Conservation (phyloP, 192 early-diverging fungal genomes). For the Mortierella alpina region DNA sequence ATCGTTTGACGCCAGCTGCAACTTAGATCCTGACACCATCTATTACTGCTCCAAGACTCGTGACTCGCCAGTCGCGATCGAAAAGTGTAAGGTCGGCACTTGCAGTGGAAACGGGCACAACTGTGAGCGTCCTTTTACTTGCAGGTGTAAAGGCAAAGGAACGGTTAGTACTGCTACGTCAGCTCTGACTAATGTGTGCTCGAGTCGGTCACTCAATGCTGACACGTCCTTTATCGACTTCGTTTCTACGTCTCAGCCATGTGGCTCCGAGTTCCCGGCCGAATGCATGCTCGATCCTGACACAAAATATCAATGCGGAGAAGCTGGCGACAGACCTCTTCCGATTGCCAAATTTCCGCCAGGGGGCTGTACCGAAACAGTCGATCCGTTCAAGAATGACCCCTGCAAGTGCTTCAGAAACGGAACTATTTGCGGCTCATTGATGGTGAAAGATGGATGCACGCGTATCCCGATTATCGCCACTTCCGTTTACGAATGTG, state of each 20-base stretch:
- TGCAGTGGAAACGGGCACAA: not conserved
- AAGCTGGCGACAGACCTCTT: not conserved
- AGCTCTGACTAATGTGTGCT: not conserved
- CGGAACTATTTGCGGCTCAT: not conserved
- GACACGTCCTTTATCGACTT: not conserved
- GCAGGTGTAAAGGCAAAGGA: slow-evolving; percentile 8
- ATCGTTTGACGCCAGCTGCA: no score
- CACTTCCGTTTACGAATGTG: not conserved
- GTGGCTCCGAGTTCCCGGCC: slow-evolving; percentile 4
- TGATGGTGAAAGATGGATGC: not conserved
- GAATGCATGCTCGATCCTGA: not conserved
- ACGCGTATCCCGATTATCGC: not conserved
- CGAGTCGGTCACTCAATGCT: not conserved
- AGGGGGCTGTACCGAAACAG: not conserved
- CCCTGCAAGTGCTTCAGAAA: slow-evolving; percentile 3
- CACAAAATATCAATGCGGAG: slow-evolving; percentile 7
- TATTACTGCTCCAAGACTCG: no score
- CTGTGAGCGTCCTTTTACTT: not conserved
- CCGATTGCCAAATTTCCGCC: not conserved
- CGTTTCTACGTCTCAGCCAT: slow-evolving; percentile 3
- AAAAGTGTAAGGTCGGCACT: not conserved
- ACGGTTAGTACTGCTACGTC: not conserved
- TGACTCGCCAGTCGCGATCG: not conserved
- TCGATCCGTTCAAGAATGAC: not conserved
- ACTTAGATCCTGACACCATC: no score